Evolutionary conservation across 148 eudicot genomes (phyloP).

Genomic region (Nepenthes mirabilis): DNA sequence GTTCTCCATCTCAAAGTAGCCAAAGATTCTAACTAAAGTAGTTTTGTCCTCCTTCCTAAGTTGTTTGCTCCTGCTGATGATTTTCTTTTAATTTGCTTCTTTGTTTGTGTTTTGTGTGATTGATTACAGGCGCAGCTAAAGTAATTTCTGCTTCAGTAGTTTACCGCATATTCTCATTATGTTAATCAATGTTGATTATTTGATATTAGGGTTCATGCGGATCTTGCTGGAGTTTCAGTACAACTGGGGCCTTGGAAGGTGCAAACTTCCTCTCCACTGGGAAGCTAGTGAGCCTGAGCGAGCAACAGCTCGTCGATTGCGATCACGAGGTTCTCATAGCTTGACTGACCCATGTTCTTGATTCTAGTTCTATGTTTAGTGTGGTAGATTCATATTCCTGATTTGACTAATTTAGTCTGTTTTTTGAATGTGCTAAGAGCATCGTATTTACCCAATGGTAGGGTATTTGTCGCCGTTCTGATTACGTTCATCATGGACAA

Average conservation of each 20-base stretch:
- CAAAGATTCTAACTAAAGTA: no score
- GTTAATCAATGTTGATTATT: slow-evolving; percentile 1
- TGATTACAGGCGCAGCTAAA: neutral
- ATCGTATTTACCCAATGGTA: no score
- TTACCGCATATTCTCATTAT: neutral
- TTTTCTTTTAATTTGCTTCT: neutral
- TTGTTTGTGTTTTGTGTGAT: neutral
- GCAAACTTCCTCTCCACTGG: slow-evolving; percentile 78
- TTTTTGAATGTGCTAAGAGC: no score
- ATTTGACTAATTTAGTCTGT: neutral
- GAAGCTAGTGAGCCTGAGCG: slow-evolving; percentile 82
- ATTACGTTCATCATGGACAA: no score
- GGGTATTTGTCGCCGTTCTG: no score
- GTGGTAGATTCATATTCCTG: neutral
- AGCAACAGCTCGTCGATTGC: slow-evolving; percentile 94
- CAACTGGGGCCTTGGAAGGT: slow-evolving; percentile 96
- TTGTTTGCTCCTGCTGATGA: neutral
- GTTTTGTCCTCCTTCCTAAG: neutral
- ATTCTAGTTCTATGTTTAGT: neutral
- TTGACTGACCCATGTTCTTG: neutral
- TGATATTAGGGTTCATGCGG: slow-evolving; percentile 73
- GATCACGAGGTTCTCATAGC: slow-evolving; percentile 66
- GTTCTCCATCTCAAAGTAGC: no score
- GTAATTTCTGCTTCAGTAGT: neutral
- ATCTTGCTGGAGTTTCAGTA: slow-evolving; percentile 92